Percentiles rank a stretch among this genome's conserved stretches.
Conservation (phyloP, 2,329 filamentous ascomycete genomes). For the Amylocarpus encephaloides region DNA sequence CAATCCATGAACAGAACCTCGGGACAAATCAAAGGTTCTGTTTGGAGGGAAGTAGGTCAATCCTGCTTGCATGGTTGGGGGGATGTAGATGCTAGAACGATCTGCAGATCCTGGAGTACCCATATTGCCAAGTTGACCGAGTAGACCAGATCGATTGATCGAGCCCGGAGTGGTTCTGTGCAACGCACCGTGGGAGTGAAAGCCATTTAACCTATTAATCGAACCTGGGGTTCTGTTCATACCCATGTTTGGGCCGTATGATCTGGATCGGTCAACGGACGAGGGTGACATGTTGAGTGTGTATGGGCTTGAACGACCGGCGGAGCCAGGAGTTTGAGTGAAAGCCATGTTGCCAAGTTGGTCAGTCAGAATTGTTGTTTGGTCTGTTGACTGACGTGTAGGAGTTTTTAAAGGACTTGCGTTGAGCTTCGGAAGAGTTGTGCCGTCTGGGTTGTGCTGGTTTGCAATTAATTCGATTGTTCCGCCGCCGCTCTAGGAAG, state of each 20-base stretch:
- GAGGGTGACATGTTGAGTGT: not conserved
- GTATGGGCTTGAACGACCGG: not conserved
- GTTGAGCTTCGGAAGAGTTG: not conserved
- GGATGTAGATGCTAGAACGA: not conserved
- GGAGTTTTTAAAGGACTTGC: not conserved
- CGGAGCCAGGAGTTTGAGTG: not conserved
- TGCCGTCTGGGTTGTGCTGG: not conserved
- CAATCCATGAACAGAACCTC: conserved; percentile 4
- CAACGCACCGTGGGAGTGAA: not conserved
- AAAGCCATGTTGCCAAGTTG: not conserved
- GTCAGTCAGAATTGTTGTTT: not conserved
- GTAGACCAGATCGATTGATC: not conserved
- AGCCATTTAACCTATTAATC: not conserved
- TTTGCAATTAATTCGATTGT: not conserved
- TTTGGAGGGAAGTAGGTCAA: conserved; percentile 5
- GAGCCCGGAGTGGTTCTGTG: not conserved
- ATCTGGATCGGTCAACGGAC: not conserved
- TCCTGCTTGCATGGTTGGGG: not conserved
- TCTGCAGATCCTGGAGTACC: conserved; percentile 1
- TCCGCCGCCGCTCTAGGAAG: not conserved
- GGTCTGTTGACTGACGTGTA: conserved; percentile 1
- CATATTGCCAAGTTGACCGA: not conserved
- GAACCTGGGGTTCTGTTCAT: conserved; percentile 1
- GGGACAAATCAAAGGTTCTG: not conserved
- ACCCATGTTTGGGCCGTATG: not conserved